Conservation (phyloP, 768 basidiomycete species). For the Leccinum subgranulosum region DNA sequence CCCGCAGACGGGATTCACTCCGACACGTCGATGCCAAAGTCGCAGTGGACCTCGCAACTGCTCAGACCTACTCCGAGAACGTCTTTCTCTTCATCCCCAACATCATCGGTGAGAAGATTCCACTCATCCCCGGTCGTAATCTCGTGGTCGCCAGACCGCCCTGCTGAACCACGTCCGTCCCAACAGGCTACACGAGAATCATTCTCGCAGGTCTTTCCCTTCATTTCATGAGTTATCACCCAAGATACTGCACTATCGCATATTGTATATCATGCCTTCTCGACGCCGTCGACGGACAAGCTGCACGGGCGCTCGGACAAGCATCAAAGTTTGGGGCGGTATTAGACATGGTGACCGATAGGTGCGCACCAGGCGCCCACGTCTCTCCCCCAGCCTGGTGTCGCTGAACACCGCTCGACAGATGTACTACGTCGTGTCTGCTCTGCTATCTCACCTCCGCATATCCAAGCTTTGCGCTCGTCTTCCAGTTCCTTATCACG, state of each 20-base stretch:
- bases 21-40: slow-evolving; percentile 80
- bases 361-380: slow-evolving; percentile 48
- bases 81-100: slow-evolving; percentile 98
- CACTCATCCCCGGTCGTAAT: background rate
- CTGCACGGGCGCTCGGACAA: slow-evolving; percentile 83
- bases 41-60: slow-evolving; percentile 84
- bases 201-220: slow-evolving; percentile 87
- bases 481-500: slow-evolving; percentile 94
- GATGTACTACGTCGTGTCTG: slow-evolving; percentile 94
- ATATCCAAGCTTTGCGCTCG: slow-evolving; percentile 79
- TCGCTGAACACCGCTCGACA: slow-evolving; percentile 30
- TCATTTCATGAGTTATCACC: slow-evolving; percentile 93
- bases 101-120: slow-evolving; percentile 70
- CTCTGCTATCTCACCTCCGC: slow-evolving; percentile 90
- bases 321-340: slow-evolving; percentile 97
- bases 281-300: slow-evolving; percentile 94
- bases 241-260: slow-evolving; percentile 84
- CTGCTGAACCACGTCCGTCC: slow-evolving; percentile 1
- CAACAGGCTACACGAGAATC: slow-evolving; percentile 82
- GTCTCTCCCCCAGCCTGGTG: background rate
- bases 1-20: slow-evolving; percentile 52
- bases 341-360: slow-evolving; percentile 98
- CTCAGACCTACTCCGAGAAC: slow-evolving; percentile 88
- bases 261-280: slow-evolving; percentile 90
- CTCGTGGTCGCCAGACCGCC: background rate